Evolutionary conservation across 2,329 filamentous ascomycete species (phyloP), one percentile per base, ranked within the genome.

Genomic region (Apiospora marii): DNA sequence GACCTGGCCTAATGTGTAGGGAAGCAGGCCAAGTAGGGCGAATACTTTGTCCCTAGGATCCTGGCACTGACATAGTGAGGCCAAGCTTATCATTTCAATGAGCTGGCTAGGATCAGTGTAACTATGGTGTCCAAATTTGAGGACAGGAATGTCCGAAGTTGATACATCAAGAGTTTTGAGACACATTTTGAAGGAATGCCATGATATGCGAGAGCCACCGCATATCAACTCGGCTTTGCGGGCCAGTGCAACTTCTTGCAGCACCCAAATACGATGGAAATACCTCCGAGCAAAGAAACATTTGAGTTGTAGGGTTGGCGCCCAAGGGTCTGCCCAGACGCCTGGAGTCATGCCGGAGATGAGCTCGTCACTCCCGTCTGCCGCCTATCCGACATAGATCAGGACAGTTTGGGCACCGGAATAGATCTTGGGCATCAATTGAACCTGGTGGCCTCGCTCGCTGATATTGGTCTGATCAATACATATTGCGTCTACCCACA

Each of bases 161-260:
- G 4, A 4, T 2, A 19, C 1, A n/a, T 51, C n/a, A 8, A 1
- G 3, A 19, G 2, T 22, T 48, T 1, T 10, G 6, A 53, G 1
- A 13, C 24, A 8, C 13, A 3, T 6, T 16, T 30, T 53, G 49
- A 53, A 53, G 13, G 10, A 6, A 10, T 24, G 12, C 51, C 51
- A 58, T 14, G 51, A 30, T 19, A 34, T 30, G 0, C 0, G 5
- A 5, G 13, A 58, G 7, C 14, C 4, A 14, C 51, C 51, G 3
- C 27, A 58, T 5, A 58, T 58, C 27, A 58, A 34, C 13, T 19
- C 13, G 6, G 51, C 24, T 6, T 34, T 30, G 51, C 51, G 51
- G 51, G 51, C 51, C 27, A 30, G 16, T 34, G 51, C 51, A 0
- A 58, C 51, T 3, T 58, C 51, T 10, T 58, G 51, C 1, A 58